A percentile compares a stretch with the other conserved stretches of the same genome.
phyloP scores from a whole-genome alignment of 2,329 filamentous ascomycete genomes.

The Fusarium sp. region DNA sequence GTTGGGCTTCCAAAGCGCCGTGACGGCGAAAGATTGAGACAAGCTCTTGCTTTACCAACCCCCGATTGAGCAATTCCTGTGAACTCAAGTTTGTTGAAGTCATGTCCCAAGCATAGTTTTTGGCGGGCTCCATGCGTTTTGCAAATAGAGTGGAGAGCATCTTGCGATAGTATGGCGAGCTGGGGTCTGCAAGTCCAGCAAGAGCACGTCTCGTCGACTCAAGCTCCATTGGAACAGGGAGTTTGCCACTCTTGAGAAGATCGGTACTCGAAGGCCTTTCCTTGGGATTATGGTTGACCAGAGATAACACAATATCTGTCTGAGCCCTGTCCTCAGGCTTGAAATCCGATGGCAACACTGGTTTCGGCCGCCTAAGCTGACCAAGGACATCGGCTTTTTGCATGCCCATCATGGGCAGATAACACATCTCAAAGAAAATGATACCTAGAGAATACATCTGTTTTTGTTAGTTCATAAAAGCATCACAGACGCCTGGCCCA shows the following conservation, averaged over 20 bases:
- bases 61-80: slow-evolving; percentile 76
- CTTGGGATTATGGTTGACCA: slow-evolving; percentile 85
- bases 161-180: slow-evolving; percentile 89
- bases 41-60: slow-evolving; percentile 80
- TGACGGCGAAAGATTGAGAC: slow-evolving; percentile 87
- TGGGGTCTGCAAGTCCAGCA: slow-evolving; percentile 82
- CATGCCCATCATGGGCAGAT: slow-evolving; percentile 74
- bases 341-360: slow-evolving; percentile 80
- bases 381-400: slow-evolving; percentile 75
- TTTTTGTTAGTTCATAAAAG: slow-evolving; percentile 16
- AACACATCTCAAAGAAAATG: slow-evolving; percentile 99
- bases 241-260: slow-evolving; percentile 84
- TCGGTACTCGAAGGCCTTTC: slow-evolving; percentile 86
- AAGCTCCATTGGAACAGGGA: slow-evolving; percentile 93
- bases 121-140: slow-evolving; percentile 80
- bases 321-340: slow-evolving; percentile 77
- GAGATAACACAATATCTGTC: slow-evolving; percentile 80
- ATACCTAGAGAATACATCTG: slow-evolving; percentile 96
- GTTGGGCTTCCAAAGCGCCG: slow-evolving; percentile 84
- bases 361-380: slow-evolving; percentile 74
- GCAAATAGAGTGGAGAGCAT: slow-evolving; percentile 89
- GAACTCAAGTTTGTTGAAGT: slow-evolving; percentile 66
- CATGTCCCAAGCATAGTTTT: slow-evolving; percentile 85
- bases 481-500: slow-evolving; percentile 22
- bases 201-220: slow-evolving; percentile 89